Conservation (phyloP, 176 grass and related monocot species). For the Pharus latifolius region DNA sequence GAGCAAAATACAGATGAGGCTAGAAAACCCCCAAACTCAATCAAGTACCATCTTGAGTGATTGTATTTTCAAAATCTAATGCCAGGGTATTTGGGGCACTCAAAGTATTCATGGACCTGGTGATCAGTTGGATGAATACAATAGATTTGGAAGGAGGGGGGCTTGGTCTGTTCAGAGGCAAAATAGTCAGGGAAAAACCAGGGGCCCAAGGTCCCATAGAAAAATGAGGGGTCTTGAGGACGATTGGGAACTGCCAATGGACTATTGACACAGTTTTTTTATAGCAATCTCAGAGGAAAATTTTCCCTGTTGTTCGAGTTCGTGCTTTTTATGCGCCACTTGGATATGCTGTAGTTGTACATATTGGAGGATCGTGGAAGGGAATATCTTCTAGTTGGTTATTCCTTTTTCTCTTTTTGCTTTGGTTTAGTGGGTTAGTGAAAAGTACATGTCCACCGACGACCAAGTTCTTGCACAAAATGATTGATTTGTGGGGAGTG, state of each 20-base stretch:
- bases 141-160: slow-evolving; percentile 28
- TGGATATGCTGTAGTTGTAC: slow-evolving; percentile 4
- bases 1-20: not conserved
- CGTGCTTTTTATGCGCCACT: not conserved
- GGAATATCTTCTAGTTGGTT: slow-evolving; percentile 3
- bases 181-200: slow-evolving; percentile 8
- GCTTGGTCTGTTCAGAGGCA: slow-evolving; percentile 1
- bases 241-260: slow-evolving; percentile 83
- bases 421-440: slow-evolving; percentile 31
- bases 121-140: slow-evolving; percentile 33
- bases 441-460: slow-evolving; percentile 8
- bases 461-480: not conserved
- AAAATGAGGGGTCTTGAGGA: slow-evolving; percentile 29
- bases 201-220: slow-evolving; percentile 22
- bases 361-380: slow-evolving; percentile 14
- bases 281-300: not conserved
- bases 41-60: not conserved
- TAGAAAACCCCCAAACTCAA: not conserved
- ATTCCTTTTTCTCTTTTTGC: not conserved
- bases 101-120: slow-evolving; percentile 35
- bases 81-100: slow-evolving; percentile 67
- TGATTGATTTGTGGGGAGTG: not conserved
- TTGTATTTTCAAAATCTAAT: not conserved
- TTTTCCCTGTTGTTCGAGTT: not conserved
- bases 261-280: slow-evolving; percentile 27